Conservation (phyloP, 805 yeast species). For the Cephaloascus fragrans region DNA sequence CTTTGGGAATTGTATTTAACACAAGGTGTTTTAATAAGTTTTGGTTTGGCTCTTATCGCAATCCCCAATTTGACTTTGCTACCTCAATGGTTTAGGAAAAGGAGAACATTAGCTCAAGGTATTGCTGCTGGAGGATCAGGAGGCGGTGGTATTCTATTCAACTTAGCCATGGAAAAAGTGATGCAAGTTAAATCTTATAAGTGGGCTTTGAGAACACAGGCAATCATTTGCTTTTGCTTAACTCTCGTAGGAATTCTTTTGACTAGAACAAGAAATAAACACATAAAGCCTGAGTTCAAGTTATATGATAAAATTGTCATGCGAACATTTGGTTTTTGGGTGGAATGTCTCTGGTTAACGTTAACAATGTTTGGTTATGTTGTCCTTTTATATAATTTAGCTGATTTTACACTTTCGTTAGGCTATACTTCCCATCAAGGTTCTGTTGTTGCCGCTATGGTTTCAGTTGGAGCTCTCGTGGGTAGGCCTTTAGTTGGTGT, state of each 20-base stretch:
- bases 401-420: slow-evolving; percentile 48
- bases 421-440: slow-evolving; percentile 50
- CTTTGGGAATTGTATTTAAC: slow-evolving; percentile 61
- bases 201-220: slow-evolving; percentile 45
- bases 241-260: slow-evolving; percentile 18
- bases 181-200: slow-evolving; percentile 23
- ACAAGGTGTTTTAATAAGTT: slow-evolving; percentile 58
- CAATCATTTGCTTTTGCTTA: slow-evolving; percentile 20
- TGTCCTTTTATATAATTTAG: slow-evolving; percentile 45
- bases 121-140: slow-evolving; percentile 43
- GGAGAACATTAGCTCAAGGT: slow-evolving; percentile 45
- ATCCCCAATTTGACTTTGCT: slow-evolving; percentile 50
- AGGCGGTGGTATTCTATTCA: slow-evolving; percentile 39
- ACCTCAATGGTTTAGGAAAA: slow-evolving; percentile 65
- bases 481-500: slow-evolving; percentile 51
- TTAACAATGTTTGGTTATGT: slow-evolving; percentile 54
- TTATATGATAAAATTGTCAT: slow-evolving; percentile 32
- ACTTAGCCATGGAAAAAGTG: slow-evolving; percentile 37
- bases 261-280: slow-evolving; percentile 25
- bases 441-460: slow-evolving; percentile 49
- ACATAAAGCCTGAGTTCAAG: slow-evolving; percentile 22
- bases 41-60: slow-evolving; percentile 46
- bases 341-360: slow-evolving; percentile 27
- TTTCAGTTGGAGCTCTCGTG: slow-evolving; percentile 42
- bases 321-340: slow-evolving; percentile 29